Evolutionary conservation across 495 filamentous ascomycete species (phyloP).

Genomic region (Xylaria scruposa): DNA sequence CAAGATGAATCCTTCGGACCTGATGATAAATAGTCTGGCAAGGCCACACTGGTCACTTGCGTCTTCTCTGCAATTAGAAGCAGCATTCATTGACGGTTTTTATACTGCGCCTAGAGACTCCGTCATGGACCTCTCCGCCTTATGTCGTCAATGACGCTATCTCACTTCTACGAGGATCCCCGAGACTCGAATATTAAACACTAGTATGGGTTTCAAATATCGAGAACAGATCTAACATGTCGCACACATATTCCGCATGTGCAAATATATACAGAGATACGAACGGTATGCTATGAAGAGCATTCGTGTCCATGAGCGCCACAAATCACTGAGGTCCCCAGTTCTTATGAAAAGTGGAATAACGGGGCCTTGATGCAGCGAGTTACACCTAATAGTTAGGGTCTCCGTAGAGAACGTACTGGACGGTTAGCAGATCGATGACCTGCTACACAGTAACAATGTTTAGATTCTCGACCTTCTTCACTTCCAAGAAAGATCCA

Average conservation of each 20-base stretch:
- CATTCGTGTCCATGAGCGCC: not conserved
- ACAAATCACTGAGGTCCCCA: constrained; percentile 14
- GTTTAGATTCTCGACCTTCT: too few species aligned
- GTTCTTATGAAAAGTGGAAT: too few species aligned
- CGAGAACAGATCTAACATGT: not conserved
- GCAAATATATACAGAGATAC: not conserved
- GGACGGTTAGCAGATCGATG: too few species aligned
- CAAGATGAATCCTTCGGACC: not conserved
- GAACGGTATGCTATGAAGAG: not conserved
- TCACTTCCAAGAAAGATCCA: too few species aligned
- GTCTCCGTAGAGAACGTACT: too few species aligned
- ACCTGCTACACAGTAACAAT: too few species aligned
- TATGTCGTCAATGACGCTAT: not conserved
- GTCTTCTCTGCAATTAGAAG: too few species aligned
- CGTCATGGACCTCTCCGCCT: not conserved
- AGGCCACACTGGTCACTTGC: not conserved
- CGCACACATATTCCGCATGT: not conserved
- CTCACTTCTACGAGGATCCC: not conserved
- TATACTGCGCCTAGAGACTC: not conserved
- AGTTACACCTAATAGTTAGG: too few species aligned
- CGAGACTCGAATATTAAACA: not conserved
- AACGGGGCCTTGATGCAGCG: too few species aligned
- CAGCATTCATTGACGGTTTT: not conserved
- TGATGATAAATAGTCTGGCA: not conserved
- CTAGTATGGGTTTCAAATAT: not conserved